Evolutionary conservation across 1,139 yeast genomes (phyloP).

Genomic region (Wickerhamomyces sp.): DNA sequence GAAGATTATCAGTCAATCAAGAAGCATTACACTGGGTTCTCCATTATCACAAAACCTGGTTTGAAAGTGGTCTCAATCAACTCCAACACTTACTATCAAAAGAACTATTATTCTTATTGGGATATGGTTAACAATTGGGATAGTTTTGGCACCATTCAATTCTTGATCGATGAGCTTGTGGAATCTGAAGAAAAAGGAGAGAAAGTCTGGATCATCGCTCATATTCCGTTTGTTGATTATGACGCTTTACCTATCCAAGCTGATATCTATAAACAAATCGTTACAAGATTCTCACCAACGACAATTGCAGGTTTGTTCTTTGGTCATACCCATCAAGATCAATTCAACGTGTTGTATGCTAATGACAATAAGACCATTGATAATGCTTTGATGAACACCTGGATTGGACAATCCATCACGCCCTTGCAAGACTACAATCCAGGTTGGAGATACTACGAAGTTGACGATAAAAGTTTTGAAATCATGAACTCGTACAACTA

Average conservation of each 20-base stretch:
- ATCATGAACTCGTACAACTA: slow-evolving; percentile 56
- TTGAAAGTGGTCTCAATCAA: slow-evolving; percentile 60
- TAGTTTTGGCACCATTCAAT: slow-evolving; percentile 58
- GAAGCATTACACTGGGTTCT: slow-evolving; percentile 58
- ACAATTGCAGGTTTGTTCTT: slow-evolving; percentile 65
- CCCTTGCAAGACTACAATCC: slow-evolving; percentile 59
- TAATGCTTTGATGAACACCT: slow-evolving; percentile 50
- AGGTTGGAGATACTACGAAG: slow-evolving; percentile 68
- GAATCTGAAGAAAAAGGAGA: slow-evolving; percentile 53
- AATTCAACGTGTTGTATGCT: slow-evolving; percentile 53
- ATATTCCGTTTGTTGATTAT: slow-evolving; percentile 51
- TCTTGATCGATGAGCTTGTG: slow-evolving; percentile 54
- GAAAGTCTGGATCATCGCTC: slow-evolving; percentile 69
- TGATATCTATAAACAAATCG: slow-evolving; percentile 48
- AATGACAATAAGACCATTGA: slow-evolving; percentile 35
- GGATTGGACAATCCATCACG: slow-evolving; percentile 64
- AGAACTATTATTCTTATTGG: slow-evolving; percentile 60
- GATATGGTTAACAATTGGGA: slow-evolving; percentile 48
- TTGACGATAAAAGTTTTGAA: slow-evolving; percentile 57
- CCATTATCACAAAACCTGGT: slow-evolving; percentile 51
- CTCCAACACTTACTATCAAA: slow-evolving; percentile 61
- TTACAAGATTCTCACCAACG: slow-evolving; percentile 63
- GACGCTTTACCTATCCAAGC: slow-evolving; percentile 64
- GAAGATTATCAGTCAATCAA: slow-evolving; percentile 12
- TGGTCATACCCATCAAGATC: slow-evolving; percentile 72